Conservation (phyloP, 768 basidiomycete genomes). For the Mycena capillaripes region DNA sequence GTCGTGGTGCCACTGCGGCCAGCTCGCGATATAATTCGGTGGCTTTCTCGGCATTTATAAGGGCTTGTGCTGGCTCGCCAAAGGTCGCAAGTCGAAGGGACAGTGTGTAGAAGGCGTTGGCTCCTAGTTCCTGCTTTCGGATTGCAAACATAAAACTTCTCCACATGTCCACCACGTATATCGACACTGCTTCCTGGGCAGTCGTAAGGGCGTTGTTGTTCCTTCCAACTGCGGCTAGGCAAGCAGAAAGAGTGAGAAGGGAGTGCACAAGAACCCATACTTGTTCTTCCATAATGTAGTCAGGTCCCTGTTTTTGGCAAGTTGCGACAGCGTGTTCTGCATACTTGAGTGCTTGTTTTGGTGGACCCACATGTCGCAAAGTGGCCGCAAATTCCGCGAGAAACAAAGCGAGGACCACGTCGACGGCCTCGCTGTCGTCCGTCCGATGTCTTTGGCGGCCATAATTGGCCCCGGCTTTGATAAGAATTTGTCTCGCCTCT, state of each 20-base stretch:
- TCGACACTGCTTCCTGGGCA: background rate
- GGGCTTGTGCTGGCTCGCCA: background rate
- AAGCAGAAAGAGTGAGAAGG: conserved; percentile 6
- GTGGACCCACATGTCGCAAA: background rate
- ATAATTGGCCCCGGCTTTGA: background rate
- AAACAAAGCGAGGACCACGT: background rate
- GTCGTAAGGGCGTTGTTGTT: background rate
- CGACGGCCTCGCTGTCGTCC: background rate
- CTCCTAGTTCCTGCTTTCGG: background rate
- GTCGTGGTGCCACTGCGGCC: background rate
- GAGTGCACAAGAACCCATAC: background rate
- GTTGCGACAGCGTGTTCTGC: conserved; percentile 4
- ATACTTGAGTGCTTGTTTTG: background rate
- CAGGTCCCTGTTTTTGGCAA: background rate
- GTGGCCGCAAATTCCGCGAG: background rate
- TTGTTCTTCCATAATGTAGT: no score
- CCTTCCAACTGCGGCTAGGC: conserved; percentile 7
- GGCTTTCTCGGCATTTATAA: background rate
- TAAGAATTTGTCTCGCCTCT: background rate
- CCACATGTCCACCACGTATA: background rate
- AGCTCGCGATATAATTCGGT: conserved; percentile 1
- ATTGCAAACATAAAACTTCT: background rate
- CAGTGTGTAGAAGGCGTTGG: background rate
- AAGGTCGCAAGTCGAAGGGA: background rate
- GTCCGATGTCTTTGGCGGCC: background rate